Percentiles rank a stretch among this genome's conserved stretches.
Evolutionary conservation across 805 yeast species (phyloP).

Genomic region (Dipodascus geniculatus): DNA sequence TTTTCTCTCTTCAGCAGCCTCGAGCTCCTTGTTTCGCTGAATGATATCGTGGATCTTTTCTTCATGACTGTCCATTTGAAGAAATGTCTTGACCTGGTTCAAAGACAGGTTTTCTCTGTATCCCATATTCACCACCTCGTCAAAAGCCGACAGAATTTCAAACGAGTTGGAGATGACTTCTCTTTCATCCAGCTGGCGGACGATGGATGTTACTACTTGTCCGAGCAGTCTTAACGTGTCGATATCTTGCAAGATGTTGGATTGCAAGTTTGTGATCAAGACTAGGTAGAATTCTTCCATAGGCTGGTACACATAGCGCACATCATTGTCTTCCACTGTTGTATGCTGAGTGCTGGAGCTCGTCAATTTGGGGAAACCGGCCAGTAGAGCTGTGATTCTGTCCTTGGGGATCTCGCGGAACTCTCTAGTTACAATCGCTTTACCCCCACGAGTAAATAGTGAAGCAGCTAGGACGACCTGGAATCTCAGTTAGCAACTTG

Average conservation of each 20-base stretch:
- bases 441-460: conserved; percentile 87
- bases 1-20: conserved; percentile 94
- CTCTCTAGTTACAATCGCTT: conserved; percentile 84
- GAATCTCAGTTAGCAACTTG: background rate
- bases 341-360: conserved; percentile 74
- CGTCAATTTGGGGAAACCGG: conserved; percentile 74
- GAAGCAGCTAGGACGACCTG: conserved; percentile 64
- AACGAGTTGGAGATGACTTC: conserved; percentile 79
- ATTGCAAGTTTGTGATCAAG: conserved; percentile 77
- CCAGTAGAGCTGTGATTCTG: conserved; percentile 72
- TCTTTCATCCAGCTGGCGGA: conserved; percentile 63
- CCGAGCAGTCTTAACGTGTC: conserved; percentile 81
- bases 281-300: conserved; percentile 88
- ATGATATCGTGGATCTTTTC: conserved; percentile 97
- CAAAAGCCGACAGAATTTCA: conserved; percentile 83
- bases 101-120: conserved; percentile 77
- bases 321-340: conserved; percentile 83
- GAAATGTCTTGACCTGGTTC: conserved; percentile 73
- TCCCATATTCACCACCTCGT: conserved; percentile 84
- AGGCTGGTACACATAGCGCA: conserved; percentile 91
- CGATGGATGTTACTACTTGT: conserved; percentile 64
- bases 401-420: conserved; percentile 77
- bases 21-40: conserved; percentile 91
- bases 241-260: conserved; percentile 89
- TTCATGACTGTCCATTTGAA: conserved; percentile 97